phyloP scores from a whole-genome alignment of 495 filamentous ascomycete genomes.

The Talaromyces nanjingensis region DNA sequence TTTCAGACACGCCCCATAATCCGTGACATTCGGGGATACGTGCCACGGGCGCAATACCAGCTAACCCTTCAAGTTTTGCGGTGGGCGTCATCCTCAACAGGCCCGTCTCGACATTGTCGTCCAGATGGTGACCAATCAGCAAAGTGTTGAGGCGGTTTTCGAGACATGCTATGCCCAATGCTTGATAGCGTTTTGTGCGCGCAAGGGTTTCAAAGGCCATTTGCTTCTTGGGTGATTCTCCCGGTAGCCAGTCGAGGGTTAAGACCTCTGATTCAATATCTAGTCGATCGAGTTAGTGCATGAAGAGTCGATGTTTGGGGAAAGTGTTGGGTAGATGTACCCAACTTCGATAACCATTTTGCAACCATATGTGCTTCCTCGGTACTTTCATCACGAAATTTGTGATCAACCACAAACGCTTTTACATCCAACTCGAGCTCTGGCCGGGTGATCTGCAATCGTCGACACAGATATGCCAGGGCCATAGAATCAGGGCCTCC shows the following conservation, averaged over 20 bases:
- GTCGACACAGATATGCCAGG: conserved; percentile 63
- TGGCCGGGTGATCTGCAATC: conserved; percentile 25
- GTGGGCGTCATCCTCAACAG: conserved; percentile 63
- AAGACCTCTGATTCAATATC: conserved; percentile 47
- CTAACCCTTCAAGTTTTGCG: conserved; percentile 56
- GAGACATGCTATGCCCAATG: conserved; percentile 55
- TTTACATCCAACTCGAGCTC: conserved; percentile 35
- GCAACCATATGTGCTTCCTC: conserved; percentile 60
- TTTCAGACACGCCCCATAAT: conserved; percentile 61
- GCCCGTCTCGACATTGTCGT: conserved; percentile 84
- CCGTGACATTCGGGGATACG: conserved; percentile 80
- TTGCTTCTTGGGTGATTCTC: conserved; percentile 32
- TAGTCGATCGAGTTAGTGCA: conserved; percentile 23
- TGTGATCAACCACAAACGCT: conserved; percentile 76
- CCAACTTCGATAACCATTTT: conserved; percentile 38
- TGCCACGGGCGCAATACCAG: conserved; percentile 55
- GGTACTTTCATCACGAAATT: conserved; percentile 57
- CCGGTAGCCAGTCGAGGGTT: conserved; percentile 38
- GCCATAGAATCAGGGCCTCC: conserved; percentile 97
- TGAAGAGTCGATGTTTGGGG: neutral
- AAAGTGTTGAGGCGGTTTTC: conserved; percentile 42
- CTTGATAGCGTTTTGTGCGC: conserved; percentile 64
- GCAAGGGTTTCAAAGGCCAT: conserved; percentile 74
- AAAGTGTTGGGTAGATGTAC: conserved; percentile 20
- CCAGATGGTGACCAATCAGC: conserved; percentile 74